These are phyloP conservation scores for Candida palmyrensis DNA, from an alignment of 805 yeast genomes.

Conservation along the genomic window DNA sequence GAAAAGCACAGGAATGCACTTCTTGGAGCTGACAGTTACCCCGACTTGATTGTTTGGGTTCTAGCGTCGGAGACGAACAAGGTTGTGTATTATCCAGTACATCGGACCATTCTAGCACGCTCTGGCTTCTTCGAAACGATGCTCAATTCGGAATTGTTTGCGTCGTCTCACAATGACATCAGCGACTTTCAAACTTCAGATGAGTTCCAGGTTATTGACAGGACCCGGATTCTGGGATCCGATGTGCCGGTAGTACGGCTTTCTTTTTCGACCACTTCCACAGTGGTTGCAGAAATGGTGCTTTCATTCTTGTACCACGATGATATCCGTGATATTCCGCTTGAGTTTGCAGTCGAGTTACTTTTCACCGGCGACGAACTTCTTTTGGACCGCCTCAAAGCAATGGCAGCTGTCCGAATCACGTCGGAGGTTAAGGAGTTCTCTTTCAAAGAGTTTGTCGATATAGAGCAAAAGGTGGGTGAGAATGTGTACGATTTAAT, in stretches of 20 bases:
- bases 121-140: conserved; percentile 61
- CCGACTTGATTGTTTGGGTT: too few species aligned
- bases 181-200: conserved; percentile 5
- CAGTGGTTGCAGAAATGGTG: conserved; percentile 43
- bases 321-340: conserved; percentile 43
- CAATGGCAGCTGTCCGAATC: conserved; percentile 52
- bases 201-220: conserved; percentile 14
- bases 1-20: conserved; percentile 8
- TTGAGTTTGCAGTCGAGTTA: conserved; percentile 48
- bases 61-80: conserved; percentile 6
- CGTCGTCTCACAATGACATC: background rate
- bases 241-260: conserved; percentile 26
- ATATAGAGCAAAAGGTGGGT: conserved; percentile 16
- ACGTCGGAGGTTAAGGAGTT: conserved; percentile 23
- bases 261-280: conserved; percentile 16
- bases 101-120: conserved; percentile 54
- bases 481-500: conserved; percentile 52
- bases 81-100: conserved; percentile 51
- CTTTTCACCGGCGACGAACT: conserved; percentile 56
- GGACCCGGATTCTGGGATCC: conserved; percentile 6
- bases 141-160: conserved; percentile 45
- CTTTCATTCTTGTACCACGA: conserved; percentile 59
- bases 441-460: conserved; percentile 13
- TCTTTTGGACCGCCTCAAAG: conserved; percentile 57
- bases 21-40: background rate